Evolutionary conservation across 164 flowering plant genomes (phyloP), one percentile per base, ranked within the genome.

Genomic region (Dillenia suffruticosa): DNA sequence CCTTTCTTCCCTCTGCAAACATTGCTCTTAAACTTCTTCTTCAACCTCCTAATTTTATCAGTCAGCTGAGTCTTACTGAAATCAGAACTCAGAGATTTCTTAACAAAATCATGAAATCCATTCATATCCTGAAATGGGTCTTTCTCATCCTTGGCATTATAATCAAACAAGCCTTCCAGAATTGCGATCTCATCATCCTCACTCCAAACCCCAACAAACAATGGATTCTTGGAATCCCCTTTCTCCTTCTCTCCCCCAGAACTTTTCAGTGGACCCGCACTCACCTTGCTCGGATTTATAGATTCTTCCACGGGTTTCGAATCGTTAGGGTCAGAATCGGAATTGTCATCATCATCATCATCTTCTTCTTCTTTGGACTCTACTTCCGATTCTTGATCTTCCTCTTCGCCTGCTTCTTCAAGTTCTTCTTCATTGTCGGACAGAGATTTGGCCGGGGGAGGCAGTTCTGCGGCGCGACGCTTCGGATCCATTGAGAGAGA

Each of bases 101-200:
- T 79, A 5, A 77, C 43, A 24, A 55, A 81, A 9, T 72, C 75
- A 58, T 67, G 63, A 51, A 78, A 80, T 0, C 22, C 79, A 10
- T 5, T 59, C 52, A 61, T 61, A 58, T 81, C 74, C 0, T 65
- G 19, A 22, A 3, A 48, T 0, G 81, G 78, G 13, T 69, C 72
- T 0, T 12, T 3, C 8, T 82, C 83, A 15, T 64, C 77, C 56
- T 70, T 46, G 3, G 44, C 6, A n/a, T 49, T 26, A 48, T 50
- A 77, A 1, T 77, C 80, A 0, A 71, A 12, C 74, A 84, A 69
- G 2, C 84, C 85, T n/a, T 76, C 58, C 58, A 85, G 17, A 0
- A 85, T 14, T 2, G 65, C 68, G 14, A 82, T 58, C 58, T 82
- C 87, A 56, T 82, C 90, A 7, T 65, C 81, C 49, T 70, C 78